Evolutionary conservation across 2,329 filamentous ascomycete species (phyloP).

Genomic region (Cryphonectria carpinicola): DNA sequence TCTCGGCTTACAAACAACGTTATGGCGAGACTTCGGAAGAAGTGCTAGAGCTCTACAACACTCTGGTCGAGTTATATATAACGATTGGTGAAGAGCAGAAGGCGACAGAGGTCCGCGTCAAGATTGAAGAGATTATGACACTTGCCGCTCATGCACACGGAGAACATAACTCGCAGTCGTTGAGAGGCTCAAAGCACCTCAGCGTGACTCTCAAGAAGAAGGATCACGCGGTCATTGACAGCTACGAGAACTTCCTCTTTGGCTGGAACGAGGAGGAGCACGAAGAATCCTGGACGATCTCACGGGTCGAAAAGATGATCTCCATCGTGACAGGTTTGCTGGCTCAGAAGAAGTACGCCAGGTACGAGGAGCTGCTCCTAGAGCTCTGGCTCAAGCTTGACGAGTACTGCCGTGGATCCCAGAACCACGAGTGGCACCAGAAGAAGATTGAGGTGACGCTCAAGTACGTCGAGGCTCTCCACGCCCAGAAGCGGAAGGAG

Average conservation of each 20-base stretch:
- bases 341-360: constrained; percentile 2
- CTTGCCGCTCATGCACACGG: background rate
- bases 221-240: background rate
- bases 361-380: constrained; percentile 3
- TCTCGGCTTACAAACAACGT: constrained; percentile 1
- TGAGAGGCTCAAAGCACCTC: background rate
- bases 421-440: constrained; percentile 15
- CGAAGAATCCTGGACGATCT: constrained; percentile 6
- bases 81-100: constrained; percentile 9
- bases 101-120: background rate
- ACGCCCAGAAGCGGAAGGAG: constrained; percentile 14
- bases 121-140: constrained; percentile 4
- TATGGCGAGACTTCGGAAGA: constrained; percentile 9
- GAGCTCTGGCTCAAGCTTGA: constrained; percentile 16
- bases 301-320: constrained; percentile 8
- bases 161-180: background rate
- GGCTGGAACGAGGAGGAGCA: background rate
- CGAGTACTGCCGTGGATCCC: constrained; percentile 11
- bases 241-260: constrained; percentile 1
- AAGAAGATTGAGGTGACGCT: constrained; percentile 14
- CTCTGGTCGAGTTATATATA: background rate
- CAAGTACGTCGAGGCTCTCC: constrained; percentile 14
- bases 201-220: constrained; percentile 7
- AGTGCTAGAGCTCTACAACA: constrained; percentile 6
- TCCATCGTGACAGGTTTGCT: background rate